Evolutionary conservation across 768 basidiomycete species (phyloP), one percentile per base, ranked within the genome.

Genomic region (Hygrocybe coccinea): DNA sequence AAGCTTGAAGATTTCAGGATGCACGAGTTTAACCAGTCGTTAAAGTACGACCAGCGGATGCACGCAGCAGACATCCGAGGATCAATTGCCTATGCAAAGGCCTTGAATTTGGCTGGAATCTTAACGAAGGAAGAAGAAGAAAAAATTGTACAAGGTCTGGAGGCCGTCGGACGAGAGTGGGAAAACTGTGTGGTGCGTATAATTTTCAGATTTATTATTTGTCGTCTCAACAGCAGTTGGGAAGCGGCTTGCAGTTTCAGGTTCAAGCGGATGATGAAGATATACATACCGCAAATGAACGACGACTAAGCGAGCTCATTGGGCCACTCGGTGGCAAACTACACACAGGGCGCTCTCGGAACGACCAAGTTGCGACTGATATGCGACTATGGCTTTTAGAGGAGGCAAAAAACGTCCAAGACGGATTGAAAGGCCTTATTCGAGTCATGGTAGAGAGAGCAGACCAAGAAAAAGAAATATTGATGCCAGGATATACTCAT

Each of bases 281-380:
- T 66, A 98, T 99, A 57, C 95, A 98, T 69, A 99, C 97, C 11
- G 97, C 97, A 52, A 99, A 98, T 65, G 97, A 99, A 69, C 85
- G 97, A 46, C 83, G 97, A 39, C 71, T 99, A 61, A 90, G 86
- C 59, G 95, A 99, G 73, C 73, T 99, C 52, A 91, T 98, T 52
- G 97, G 97, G 0, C 77, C 89, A 12, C 81, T 92, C 14, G 94
- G 91, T 5, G 97, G 97, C 2, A 99, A 98, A 71, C 78, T 99
- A 41, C 97, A 99, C 67, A 99, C 97, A 0, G 97, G 97, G 25
- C 84, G 97, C 57, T 95, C 93, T 50, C 82, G 97, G 52, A 99
- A 99, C 70, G 97, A 99, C 68, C 97, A 99, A 69, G 95, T 97
- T 58, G 94, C 95, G 3, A 99, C 97, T 1, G 97, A 99, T 67